phyloP scores from a whole-genome alignment of 2,329 filamentous ascomycete species.

The Fusarium clavum region DNA sequence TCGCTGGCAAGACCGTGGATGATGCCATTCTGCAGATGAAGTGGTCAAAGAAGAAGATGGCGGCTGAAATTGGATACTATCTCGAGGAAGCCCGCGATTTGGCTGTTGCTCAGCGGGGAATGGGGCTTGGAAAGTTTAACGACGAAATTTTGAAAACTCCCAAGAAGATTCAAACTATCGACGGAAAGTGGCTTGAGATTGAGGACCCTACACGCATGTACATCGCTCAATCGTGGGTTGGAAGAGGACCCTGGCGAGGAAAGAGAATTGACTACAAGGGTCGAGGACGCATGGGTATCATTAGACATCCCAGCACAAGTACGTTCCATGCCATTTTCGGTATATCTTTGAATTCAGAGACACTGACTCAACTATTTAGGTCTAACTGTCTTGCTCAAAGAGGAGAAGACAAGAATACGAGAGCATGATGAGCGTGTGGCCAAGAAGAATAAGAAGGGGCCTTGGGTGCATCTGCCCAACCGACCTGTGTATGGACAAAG shows the following conservation, averaged over 20 bases:
- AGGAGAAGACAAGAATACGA: conserved; percentile 89
- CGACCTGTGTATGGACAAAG: conserved; percentile 85
- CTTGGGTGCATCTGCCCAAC: conserved; percentile 91
- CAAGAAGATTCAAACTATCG: conserved; percentile 75
- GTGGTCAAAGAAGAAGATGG: conserved; percentile 94
- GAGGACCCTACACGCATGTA: conserved; percentile 85
- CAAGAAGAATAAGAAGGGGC: conserved; percentile 78
- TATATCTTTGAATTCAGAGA: not conserved
- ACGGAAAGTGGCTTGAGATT: conserved; percentile 78
- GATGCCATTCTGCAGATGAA: conserved; percentile 95
- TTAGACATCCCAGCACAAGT: conserved; percentile 81
- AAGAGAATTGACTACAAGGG: conserved; percentile 77
- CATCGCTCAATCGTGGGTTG: conserved; percentile 93
- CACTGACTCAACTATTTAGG: conserved; percentile 59
- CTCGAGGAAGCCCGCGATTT: conserved; percentile 84
- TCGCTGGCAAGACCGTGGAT: conserved; percentile 91
- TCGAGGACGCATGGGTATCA: conserved; percentile 74
- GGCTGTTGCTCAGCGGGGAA: conserved; percentile 82
- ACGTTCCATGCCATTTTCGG: conserved; percentile 54
- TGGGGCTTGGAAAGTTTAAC: conserved; percentile 74
- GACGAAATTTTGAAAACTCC: conserved; percentile 54
- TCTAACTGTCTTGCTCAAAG: conserved; percentile 86
- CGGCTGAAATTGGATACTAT: conserved; percentile 81
- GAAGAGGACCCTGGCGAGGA: conserved; percentile 73
- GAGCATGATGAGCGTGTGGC: conserved; percentile 81